Conservation (phyloP, 768 basidiomycete genomes). For the Pholiota microspora region DNA sequence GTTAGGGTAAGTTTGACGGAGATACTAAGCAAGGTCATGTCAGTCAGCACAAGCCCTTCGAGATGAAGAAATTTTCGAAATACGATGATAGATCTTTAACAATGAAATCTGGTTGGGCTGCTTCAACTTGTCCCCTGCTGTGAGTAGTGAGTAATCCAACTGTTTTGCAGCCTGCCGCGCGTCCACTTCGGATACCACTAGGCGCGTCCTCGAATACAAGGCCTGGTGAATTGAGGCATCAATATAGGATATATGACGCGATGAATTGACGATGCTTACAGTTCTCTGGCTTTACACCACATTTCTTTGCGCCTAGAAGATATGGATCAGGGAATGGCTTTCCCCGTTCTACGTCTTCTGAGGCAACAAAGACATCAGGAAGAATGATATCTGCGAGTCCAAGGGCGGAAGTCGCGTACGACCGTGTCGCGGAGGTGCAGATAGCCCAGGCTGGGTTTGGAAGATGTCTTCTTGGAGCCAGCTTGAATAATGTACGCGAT, state of each 20-base stretch:
- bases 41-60: not conserved
- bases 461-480: slow-evolving; percentile 31
- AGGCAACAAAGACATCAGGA: slow-evolving; percentile 73
- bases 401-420: slow-evolving; percentile 75
- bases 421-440: slow-evolving; percentile 80
- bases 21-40: slow-evolving; percentile 25
- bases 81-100: slow-evolving; percentile 73
- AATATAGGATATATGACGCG: not conserved
- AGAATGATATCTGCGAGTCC: slow-evolving; percentile 60
- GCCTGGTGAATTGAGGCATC: slow-evolving; percentile 35
- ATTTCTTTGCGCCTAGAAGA: slow-evolving; percentile 75
- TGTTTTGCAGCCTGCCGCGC: slow-evolving; percentile 80
- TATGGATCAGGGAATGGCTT: slow-evolving; percentile 94
- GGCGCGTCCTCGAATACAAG: slow-evolving; percentile 94
- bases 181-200: slow-evolving; percentile 76
- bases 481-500: slow-evolving; percentile 24
- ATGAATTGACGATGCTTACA: slow-evolving; percentile 38
- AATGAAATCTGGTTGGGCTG: slow-evolving; percentile 61
- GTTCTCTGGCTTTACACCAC: slow-evolving; percentile 58
- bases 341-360: slow-evolving; percentile 80
- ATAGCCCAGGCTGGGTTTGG: slow-evolving; percentile 81
- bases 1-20: slow-evolving; percentile 30
- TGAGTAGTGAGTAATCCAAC: slow-evolving; percentile 85
- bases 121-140: slow-evolving; percentile 62
- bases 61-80: not conserved